Evolutionary conservation across 1,284 basidiomycete genomes (phyloP).

Genomic region (Apiotrichum mycotoxinovorans): DNA sequence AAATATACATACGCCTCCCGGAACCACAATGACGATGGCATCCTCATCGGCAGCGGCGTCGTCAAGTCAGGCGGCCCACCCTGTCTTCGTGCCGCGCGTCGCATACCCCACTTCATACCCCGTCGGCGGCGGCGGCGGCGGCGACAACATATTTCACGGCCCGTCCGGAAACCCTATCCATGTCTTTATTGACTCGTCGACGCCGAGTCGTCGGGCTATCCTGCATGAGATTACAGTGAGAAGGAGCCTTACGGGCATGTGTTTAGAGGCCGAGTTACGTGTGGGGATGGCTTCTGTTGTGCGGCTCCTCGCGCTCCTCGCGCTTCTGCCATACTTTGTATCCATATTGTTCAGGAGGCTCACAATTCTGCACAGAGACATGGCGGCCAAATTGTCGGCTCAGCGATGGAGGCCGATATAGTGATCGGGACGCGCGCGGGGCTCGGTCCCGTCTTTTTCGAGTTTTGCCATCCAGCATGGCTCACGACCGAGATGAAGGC

Average conservation of each 20-base stretch:
- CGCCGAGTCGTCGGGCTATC: not conserved
- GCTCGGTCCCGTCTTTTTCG: not conserved
- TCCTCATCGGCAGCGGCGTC: too few relatives aligned
- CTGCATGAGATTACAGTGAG: not conserved
- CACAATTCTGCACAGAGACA: not conserved
- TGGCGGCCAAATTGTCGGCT: not conserved
- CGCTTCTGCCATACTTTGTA: not conserved
- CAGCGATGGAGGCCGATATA: not conserved
- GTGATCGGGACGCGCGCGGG: not conserved
- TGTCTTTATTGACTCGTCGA: not conserved
- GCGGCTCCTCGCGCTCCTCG: too few relatives aligned
- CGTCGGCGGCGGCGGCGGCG: not conserved
- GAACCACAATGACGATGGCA: not conserved
- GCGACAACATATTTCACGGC: not conserved
- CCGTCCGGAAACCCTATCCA: not conserved
- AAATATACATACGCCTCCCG: too few relatives aligned
- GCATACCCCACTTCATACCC: not conserved
- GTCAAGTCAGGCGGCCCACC: not conserved
- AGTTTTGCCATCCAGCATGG: conserved; percentile 16
- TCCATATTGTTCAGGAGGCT: not conserved
- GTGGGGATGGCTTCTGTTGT: too few relatives aligned
- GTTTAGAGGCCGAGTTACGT: too few relatives aligned
- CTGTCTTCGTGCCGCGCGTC: not conserved
- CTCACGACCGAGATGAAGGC: conserved; percentile 10
- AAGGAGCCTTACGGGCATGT: too few relatives aligned